These are phyloP conservation scores for Calamus simplicifolius DNA, from an alignment of 176 grass and related monocot species.

Conservation along the genomic window DNA sequence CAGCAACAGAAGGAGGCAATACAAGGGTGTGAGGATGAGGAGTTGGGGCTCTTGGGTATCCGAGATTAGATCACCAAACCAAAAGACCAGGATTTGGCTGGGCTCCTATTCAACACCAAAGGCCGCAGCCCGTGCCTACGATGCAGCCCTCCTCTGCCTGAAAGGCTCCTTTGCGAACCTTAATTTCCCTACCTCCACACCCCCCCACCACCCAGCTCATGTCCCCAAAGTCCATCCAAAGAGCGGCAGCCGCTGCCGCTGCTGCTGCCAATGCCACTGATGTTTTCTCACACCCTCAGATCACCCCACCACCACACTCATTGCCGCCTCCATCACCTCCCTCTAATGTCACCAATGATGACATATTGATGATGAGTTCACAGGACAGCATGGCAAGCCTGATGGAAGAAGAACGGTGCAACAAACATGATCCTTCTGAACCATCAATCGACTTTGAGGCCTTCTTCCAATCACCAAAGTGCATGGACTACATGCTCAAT, in stretches of 20 bases:
- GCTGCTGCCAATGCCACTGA: constrained; percentile 19
- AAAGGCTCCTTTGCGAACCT: constrained; percentile 80
- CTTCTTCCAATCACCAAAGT: constrained; percentile 82
- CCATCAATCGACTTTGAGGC: constrained; percentile 43
- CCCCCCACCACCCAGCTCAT: constrained; percentile 57
- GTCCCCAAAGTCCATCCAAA: constrained; percentile 87
- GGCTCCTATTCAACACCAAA: constrained; percentile 91
- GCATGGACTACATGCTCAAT: constrained; percentile 70
- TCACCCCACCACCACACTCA: too few relatives aligned
- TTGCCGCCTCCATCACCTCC: neutral
- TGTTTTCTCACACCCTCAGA: neutral
- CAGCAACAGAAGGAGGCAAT: constrained; percentile 25
- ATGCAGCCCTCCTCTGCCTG: constrained; percentile 92
- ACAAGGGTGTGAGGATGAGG: constrained; percentile 91
- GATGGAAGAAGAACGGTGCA: constrained; percentile 1
- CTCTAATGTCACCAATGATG: neutral
- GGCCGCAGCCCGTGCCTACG: constrained; percentile 88
- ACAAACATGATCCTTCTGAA: constrained; percentile 1
- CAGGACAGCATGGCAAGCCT: neutral
- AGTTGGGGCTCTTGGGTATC: constrained; percentile 99
- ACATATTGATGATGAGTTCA: constrained; percentile 14
- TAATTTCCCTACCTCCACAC: constrained; percentile 73
- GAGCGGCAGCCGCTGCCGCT: constrained; percentile 40
- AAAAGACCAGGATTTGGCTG: constrained; percentile 96
- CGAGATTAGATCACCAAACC: constrained; percentile 85